phyloP scores from a whole-genome alignment of 2,329 filamentous ascomycete genomes.

The Coniochaeta ligniaria region DNA sequence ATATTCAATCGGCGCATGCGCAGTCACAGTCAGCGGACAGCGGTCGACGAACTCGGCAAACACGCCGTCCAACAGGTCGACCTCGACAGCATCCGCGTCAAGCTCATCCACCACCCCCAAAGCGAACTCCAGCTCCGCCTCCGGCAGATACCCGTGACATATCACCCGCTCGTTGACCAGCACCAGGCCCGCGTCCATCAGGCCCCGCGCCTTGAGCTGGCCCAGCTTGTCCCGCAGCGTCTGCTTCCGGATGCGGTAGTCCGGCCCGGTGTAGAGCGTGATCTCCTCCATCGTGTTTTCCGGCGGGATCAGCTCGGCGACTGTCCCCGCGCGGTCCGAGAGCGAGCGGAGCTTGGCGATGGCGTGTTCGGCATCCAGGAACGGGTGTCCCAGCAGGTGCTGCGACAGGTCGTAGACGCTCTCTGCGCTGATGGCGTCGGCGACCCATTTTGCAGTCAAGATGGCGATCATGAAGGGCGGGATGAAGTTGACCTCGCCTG shows the following conservation, averaged over 20 bases:
- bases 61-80: constrained; percentile 23
- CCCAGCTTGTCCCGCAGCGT: constrained; percentile 36
- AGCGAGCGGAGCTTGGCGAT: constrained; percentile 21
- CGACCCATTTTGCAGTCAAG: constrained; percentile 51
- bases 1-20: constrained; percentile 48
- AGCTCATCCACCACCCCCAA: constrained; percentile 24
- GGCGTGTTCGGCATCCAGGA: constrained; percentile 45
- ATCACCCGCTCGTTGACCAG: constrained; percentile 39
- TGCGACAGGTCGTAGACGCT: constrained; percentile 55
- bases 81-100: constrained; percentile 12
- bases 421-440: constrained; percentile 43
- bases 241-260: constrained; percentile 31
- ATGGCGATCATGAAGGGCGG: constrained; percentile 54
- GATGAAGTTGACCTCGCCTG: constrained; percentile 50
- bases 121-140: constrained; percentile 45
- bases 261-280: constrained; percentile 36
- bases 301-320: constrained; percentile 43
- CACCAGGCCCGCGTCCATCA: constrained; percentile 51
- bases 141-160: constrained; percentile 46
- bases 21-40: constrained; percentile 42
- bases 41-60: constrained; percentile 43
- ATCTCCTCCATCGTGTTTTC: constrained; percentile 48
- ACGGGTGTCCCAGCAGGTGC: constrained; percentile 49
- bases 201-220: constrained; percentile 37
- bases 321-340: constrained; percentile 19